Conservation (phyloP, 139 green algal genomes). For the Raphidocelis subcapitata region DNA sequence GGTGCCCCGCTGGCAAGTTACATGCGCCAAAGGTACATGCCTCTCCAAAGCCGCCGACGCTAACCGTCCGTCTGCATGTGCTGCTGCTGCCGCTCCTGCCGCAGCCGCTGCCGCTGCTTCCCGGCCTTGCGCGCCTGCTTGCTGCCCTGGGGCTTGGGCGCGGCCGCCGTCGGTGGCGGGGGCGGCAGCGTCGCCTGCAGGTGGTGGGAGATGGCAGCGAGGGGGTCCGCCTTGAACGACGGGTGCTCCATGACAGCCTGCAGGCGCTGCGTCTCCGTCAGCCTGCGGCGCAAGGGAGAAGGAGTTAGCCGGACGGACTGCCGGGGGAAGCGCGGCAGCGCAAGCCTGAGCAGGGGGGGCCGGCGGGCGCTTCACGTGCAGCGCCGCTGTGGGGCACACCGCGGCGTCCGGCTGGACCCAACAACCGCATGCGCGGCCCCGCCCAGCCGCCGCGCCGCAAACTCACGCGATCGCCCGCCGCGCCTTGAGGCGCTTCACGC, state of each 20-base stretch:
- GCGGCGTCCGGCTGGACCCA: too few relatives aligned
- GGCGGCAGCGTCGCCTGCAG: slow-evolving; percentile 1
- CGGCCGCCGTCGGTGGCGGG: background rate
- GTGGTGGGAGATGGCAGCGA: background rate
- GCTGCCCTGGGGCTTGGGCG: background rate
- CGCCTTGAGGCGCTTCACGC: background rate
- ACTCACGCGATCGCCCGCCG: background rate
- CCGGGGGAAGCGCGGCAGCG: background rate
- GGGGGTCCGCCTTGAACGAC: background rate
- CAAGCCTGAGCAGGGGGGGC: background rate
- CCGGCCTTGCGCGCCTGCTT: too few relatives aligned
- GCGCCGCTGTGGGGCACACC: background rate
- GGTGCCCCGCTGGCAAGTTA: too few relatives aligned
- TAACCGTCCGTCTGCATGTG: too few relatives aligned
- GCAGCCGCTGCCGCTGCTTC: too few relatives aligned
- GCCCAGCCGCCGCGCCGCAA: background rate
- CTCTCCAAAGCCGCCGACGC: too few relatives aligned
- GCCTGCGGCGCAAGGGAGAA: background rate
- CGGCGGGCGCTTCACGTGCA: background rate
- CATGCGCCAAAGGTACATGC: too few relatives aligned
- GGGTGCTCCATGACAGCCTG: background rate
- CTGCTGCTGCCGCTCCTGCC: too few relatives aligned
- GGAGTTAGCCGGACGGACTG: background rate
- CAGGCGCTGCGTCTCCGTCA: background rate
- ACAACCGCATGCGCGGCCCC: background rate